Base-by-base conservation (phyloP, 352 stramenopile species). In the Phytophthora citrophthora region DNA sequence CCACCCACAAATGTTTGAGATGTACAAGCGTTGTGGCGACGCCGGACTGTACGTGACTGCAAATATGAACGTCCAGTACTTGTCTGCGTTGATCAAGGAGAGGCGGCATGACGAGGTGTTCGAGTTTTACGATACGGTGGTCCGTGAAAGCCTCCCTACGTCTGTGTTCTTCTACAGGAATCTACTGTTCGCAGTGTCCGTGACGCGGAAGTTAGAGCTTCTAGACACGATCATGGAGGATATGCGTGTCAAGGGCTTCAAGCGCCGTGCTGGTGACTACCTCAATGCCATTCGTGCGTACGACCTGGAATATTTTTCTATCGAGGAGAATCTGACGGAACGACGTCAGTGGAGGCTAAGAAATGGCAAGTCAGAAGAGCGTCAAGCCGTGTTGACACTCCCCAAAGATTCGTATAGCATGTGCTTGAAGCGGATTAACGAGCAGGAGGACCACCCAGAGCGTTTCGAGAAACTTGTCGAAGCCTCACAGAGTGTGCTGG, bases 161-260 rank as follows among this genome's bases (percentile, higher is more conserved):
- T 86, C 83, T n/a, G 34, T 88, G 15, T 89, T 76, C 36, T 89
- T 91, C 50, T 91, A 86, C 40, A 71, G 82, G 0, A 63, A 89
- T 20, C 51, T 91, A 53, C 60, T 90, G 41, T 80, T 81, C 60
- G 70, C 72, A 52, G 54, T 73, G n/a, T 74, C 58, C 26, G 47
- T 58, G 16, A 76, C 61, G 4, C 61, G 64, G 13, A 70, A 79
- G 45, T 45, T 66, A 15, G 54, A 73, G 18, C 54, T 83, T 38
- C 46, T 84, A 54, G 39, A 65, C 16, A 52, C 70, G 32, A 45
- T 88, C 24, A 23, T 91, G 16, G 65, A 86, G 36, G 80, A 88
- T 38, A 90, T 90, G 80, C 83, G 84, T 50, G 51, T 89, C 39
- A 89, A 91, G 39, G 80, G 83, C 10, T 90, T 82, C 57, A 86